Base-by-base conservation (phyloP, 306 rosid species). In the Citrullus colocynthis region DNA sequence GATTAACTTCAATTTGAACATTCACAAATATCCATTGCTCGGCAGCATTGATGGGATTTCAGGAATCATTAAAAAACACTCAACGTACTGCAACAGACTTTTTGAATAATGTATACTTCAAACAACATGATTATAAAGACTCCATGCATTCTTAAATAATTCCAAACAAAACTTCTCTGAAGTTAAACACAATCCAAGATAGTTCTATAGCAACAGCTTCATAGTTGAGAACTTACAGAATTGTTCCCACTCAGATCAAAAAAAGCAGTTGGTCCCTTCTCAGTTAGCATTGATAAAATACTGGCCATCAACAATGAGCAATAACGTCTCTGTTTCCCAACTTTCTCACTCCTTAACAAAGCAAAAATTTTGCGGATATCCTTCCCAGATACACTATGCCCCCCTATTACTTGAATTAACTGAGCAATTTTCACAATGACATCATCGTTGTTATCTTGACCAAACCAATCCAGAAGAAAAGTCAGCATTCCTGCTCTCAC, bases 401-500 rank as follows among this genome's bases (percentile, higher is more conserved):
- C 98, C 80, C 98, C 98, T 84, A 92, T 93, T 75, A 85, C 87
- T 78, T 90, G 97, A 88, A 95, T 89, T 85, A 95, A 83, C 82
- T 89, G 97, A 62, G 97, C 84, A 88, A 95, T 86, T 89, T 88
- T 87, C 86, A 87, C 81, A 79, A 92, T 87, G 72, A 89, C 90
- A 70, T 81, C 79, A 34, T 89, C 97, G 78, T 84, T 85, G 79
- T 85, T 85, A 84, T 88, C 97, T 81, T 84, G 89, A 82, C 91
- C 89, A 88, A 95, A 92, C 98, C 98, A 95, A 85, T 92, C 95
- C 55, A 95, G 96, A 87, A 95, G 93, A 86, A 95, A 90, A 81
- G 90, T 86, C 57, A 95, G 96, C 97, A 95, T 92, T 80, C 96
- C 98, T 77, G 98, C 97, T 84, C 97, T 86, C 88, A 95, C 97